Base-by-base conservation (phyloP, 164 flowering plant genomes). In the Vitis labrusca region DNA sequence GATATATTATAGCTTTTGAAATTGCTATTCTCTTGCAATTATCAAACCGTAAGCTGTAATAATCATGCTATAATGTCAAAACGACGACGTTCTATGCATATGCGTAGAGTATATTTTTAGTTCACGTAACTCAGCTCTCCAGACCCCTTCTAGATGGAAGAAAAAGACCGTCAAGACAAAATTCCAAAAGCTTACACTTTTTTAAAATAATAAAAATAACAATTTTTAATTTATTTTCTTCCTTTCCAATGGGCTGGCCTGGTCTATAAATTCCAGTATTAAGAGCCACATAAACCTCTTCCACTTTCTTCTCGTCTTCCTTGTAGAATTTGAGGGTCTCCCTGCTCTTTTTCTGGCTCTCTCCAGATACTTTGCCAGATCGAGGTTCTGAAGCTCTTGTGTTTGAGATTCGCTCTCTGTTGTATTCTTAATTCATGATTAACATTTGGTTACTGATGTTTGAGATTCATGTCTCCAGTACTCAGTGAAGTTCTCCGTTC, bases 401-500 rank as follows among this genome's bases (percentile, higher is more conserved):
- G 56, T 3, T 23, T 19, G 53, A 50, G 8, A 3, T 37, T 58
- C 7, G 27, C 2, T 13, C 47, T 65, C 65, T 27, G 5, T 16
- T 8, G 10, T 63, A 54, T 54, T 48, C n/a, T 5, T 15, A 2
- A 10, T 30, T 61, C 23, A 66, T 61, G 61, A 61, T 27, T 10
- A 64, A 71, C 10, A 57, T 66, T 9, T 47, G 52, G 61, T 60
- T 67, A 3, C 49, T 47, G 37, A 71, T 68, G 69, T 59, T 65
- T 67, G 73, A 52, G 62, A 63, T 44, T 66, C 67, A 77, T 79
- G 85, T 70, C 76, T 73, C 81, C 80, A 2, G 72, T 79, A 8
- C 62, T 79, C 58, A 57, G 79, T 75, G 83, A 82, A 72, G 58
- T 75, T 54, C 70, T 80, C 53, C 83, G 74, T 68, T 77, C 79